Base-by-base conservation (phyloP, 495 filamentous ascomycete species). In the Lichina pygmaea region DNA sequence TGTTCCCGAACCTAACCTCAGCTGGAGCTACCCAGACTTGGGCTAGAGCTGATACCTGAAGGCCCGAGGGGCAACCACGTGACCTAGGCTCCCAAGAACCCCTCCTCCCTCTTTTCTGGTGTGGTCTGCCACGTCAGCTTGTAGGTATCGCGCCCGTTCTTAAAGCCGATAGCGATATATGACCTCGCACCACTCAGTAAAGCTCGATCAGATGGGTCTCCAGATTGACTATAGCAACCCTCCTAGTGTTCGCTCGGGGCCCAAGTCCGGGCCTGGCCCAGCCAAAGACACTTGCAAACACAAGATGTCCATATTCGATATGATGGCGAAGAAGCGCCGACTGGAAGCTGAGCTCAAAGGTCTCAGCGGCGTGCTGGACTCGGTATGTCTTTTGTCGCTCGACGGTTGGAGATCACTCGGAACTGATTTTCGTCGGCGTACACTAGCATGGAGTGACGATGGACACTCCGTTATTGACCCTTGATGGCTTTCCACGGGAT, bases 401-500 rank as follows among this genome's bases (percentile, higher is more conserved):
- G 24, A 24, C 24, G 24, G 24, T 4, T 24, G 24, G 24, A 24
- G 24, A 24, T 2, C 24, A 24, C 24, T 24, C 1, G 24, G 4
- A 24, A 24, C 24, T 24, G 24, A 24, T 24, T 24, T 4, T 24
- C 4, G 1, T n/a, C n/a, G 34, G 13, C 13, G 31, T 15, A 24
- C 44, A 51, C 42, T 50, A 93, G 89, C 89, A 95, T 60, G 74
- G 76, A 38, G 89, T 93, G 41, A 77, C 77, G 49, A 95, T 99
- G 91, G 79, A 74, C 57, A 93, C 91, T 3, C 65, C 69, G 40
- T 65, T 99, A 42, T 81, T 80, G 5, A 94, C 91, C 2, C 73
- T 77, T 46, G 91, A 99, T 60, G 91, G 86, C 43, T 99, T 79
- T 57, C 91, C 91, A 33, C 71, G 91, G 52, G 75, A 77, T 50